phyloP scores from a whole-genome alignment of 345 rosid genomes.

The Lepidium didymum region DNA sequence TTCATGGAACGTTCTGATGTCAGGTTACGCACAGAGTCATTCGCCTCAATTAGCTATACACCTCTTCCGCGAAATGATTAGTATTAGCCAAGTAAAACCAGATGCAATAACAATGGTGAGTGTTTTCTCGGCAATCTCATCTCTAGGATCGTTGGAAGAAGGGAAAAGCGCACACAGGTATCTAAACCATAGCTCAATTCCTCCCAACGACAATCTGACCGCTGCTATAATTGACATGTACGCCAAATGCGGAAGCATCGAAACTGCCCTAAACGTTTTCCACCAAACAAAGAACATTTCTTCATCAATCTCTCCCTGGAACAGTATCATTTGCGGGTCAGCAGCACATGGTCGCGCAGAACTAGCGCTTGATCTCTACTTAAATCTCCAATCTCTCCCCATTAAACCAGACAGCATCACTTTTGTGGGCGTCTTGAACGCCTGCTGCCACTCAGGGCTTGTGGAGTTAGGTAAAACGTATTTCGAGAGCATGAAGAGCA shows the following conservation, averaged over 20 bases:
- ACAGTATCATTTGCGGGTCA: slow-evolving; percentile 70
- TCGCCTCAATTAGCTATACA: slow-evolving; percentile 48
- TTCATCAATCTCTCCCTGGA: slow-evolving; percentile 68
- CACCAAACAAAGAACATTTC: slow-evolving; percentile 34
- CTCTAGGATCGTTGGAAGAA: slow-evolving; percentile 50
- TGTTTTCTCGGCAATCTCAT: slow-evolving; percentile 62
- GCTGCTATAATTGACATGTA: slow-evolving; percentile 90
- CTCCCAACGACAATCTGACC: slow-evolving; percentile 53
- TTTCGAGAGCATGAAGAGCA: slow-evolving; percentile 51
- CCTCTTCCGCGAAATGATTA: slow-evolving; percentile 54
- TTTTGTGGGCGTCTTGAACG: slow-evolving; percentile 68
- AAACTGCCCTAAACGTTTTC: slow-evolving; percentile 53
- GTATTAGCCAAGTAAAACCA: slow-evolving; percentile 41
- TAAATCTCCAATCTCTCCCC: slow-evolving; percentile 36
- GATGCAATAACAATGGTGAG: slow-evolving; percentile 79
- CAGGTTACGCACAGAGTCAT: slow-evolving; percentile 55
- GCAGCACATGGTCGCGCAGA: slow-evolving; percentile 64
- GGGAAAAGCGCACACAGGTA: slow-evolving; percentile 59
- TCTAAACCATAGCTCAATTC: slow-evolving; percentile 35
- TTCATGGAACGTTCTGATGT: slow-evolving; percentile 79
- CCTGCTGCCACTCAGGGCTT: slow-evolving; percentile 71
- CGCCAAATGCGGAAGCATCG: slow-evolving; percentile 81
- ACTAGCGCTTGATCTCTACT: slow-evolving; percentile 49
- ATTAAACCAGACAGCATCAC: slow-evolving; percentile 56
- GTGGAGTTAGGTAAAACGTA: slow-evolving; percentile 49